Evolutionary conservation across 2,329 filamentous ascomycete species (phyloP), one percentile per base, ranked within the genome.

Genomic region (Fusarium pilosicola): DNA sequence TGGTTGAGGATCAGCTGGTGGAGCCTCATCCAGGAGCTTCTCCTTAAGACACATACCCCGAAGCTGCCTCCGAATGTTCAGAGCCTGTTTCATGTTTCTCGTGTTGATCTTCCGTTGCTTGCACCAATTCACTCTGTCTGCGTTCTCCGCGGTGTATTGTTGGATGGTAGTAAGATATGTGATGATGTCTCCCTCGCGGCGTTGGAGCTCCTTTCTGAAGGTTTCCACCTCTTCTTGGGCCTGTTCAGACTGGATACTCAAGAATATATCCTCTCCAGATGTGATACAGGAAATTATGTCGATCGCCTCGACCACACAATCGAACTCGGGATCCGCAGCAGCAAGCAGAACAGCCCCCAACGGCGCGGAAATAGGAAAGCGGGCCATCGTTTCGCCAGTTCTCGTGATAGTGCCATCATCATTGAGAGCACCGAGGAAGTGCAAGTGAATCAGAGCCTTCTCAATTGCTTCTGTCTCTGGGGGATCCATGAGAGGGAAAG

Each of bases 271-370:
- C 56, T 91, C 89, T 46, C 90, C 90, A 0, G 89, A 85, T 0
- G 89, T 91, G 28, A 92, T 85, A 68, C 88, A 90, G 0, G 90
- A 85, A 41, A 92, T 93, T 62, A 98, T 92, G 78, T 98, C 96
- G 71, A 99, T 96, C 8, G 91, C 91, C 74, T 97, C 94, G 1
- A 92, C 82, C 4, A 98, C 84, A 75, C 95, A 97, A 75, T 93
- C 90, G 55, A 88, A 89, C 46, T 92, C 89, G 0, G 92, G 88
- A 12, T 89, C 88, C 1, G 92, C 90, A 2, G 95, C 94, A 46
- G 94, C 94, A 24, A 99, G 86, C 1, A 99, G 86, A 3, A 97
- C 94, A 3, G 95, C 90, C 1, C 93, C 95, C 14, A 97, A 89
- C 0, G 93, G 89, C 0, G 94, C 94, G 0, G 94, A 91, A 4